Base-by-base conservation (phyloP, 768 basidiomycete species). In the Hirschioporus abietinus region DNA sequence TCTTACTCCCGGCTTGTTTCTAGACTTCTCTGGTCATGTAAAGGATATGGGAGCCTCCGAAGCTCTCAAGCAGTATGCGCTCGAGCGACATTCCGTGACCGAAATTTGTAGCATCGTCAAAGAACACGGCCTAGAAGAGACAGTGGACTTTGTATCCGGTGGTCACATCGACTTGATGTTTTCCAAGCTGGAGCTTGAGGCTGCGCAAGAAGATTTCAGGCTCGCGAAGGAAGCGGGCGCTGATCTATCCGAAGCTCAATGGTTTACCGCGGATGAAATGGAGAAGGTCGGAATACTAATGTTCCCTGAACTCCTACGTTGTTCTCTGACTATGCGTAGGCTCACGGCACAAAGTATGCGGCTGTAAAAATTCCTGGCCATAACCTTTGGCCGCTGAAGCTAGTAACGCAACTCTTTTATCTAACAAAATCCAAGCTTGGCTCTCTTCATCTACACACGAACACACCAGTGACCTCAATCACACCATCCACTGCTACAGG, bases 371-470 rank as follows among this genome's bases (percentile, higher is more conserved):
- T 77, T 24, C 83, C 82, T 0, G 88, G 83, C 0, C 75, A 87
- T 72, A 95, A 92, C 69, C 75, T 93, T 27, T 94, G 88, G 87
- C 91, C 91, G 0, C 83, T 88, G 71, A 95, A 95, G 71, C 81
- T 93, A n/a, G 90, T 92, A 64, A 87, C 89, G 0, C 78, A 84
- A 60, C 75, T 92, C 8, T 92, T 83, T 70, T 75, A 79, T 25
- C 74, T 81, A 18, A 81, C 86, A 10, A 34, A 61, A 24, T 3
- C 60, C 24, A 52, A 58, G 26, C 18, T 8, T 23, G 75, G 85
- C 64, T 71, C 81, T 7, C 78, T 95, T 15, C 70, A 71, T 0
- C 76, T 95, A 18, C 88, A 92, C 74, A 94, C 93, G 0, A 83
- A 83, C 68, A 92, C 93, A 0, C 89, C 91, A 0, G 92, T 88